Evolutionary conservation across 768 basidiomycete species (phyloP).

Genomic region (Neoboletus subvelutipes): DNA sequence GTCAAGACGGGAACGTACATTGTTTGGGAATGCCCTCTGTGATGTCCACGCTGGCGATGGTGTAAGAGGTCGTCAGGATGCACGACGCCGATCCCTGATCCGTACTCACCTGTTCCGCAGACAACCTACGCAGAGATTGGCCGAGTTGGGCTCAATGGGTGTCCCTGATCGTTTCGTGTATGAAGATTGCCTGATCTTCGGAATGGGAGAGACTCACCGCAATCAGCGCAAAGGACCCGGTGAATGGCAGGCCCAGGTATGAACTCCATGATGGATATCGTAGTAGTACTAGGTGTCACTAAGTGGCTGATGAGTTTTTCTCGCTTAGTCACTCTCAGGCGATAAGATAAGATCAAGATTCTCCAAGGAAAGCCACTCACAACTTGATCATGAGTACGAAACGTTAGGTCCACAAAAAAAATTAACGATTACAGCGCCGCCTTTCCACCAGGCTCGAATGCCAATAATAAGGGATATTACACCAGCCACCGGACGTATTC

Average conservation of each 20-base stretch:
- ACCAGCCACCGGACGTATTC: constrained; percentile 46
- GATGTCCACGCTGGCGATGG: constrained; percentile 74
- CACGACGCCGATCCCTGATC: neutral
- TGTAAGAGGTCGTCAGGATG: neutral
- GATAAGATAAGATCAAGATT: constrained; percentile 19
- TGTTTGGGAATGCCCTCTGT: constrained; percentile 98
- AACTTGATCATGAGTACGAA: too few relatives aligned
- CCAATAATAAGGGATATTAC: constrained; percentile 11
- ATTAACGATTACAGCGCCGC: constrained; percentile 40
- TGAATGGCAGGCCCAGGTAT: constrained; percentile 71
- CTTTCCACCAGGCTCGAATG: constrained; percentile 43
- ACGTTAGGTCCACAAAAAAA: neutral
- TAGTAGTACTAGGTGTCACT: neutral
- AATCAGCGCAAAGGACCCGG: constrained; percentile 87
- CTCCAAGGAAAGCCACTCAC: neutral
- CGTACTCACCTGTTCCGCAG: constrained; percentile 75
- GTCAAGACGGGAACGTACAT: constrained; percentile 44
- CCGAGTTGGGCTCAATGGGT: constrained; percentile 88
- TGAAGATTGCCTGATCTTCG: neutral
- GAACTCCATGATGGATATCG: constrained; percentile 63
- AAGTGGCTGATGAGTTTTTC: neutral
- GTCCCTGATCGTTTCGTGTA: constrained; percentile 49
- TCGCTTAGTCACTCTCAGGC: constrained; percentile 17
- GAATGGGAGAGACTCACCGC: constrained; percentile 48
- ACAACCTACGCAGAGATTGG: constrained; percentile 88